Percentiles rank a stretch among this genome's conserved stretches.
Evolutionary conservation across 768 basidiomycete species (phyloP).

Genomic region (Phaffia australis): DNA sequence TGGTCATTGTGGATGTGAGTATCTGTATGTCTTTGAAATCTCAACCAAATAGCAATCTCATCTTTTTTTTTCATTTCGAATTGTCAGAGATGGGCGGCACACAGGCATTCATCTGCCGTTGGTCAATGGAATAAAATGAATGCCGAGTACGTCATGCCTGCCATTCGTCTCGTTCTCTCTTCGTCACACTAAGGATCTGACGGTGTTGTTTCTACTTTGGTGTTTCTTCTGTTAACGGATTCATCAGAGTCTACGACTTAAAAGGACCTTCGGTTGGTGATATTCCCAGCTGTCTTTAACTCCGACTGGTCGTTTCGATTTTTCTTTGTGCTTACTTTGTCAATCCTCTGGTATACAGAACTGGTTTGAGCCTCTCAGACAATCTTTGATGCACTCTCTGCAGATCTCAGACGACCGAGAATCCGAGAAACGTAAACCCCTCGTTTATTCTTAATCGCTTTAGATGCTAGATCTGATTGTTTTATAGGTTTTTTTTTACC

Average conservation of each 20-base stretch:
- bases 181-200: not conserved
- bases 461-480: not conserved
- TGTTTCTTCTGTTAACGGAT: not conserved
- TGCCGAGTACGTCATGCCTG: not conserved
- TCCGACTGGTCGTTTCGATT: not conserved
- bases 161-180: not conserved
- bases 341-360: not conserved
- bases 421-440: not conserved
- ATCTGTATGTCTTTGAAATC: not conserved
- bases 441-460: not conserved
- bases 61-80: not conserved
- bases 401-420: not conserved
- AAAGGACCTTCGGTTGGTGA: not conserved
- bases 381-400: constrained; percentile 13
- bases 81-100: constrained; percentile 5
- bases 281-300: not conserved
- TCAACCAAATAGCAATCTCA: not conserved
- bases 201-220: not conserved
- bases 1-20: constrained; percentile 18
- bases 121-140: constrained; percentile 19
- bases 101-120: not conserved
- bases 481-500: not conserved
- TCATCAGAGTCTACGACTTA: not conserved
- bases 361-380: constrained; percentile 23
- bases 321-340: not conserved